These are phyloP conservation scores for Isatis lusitanica DNA, from an alignment of 441 rosid species.

Conservation along the genomic window DNA sequence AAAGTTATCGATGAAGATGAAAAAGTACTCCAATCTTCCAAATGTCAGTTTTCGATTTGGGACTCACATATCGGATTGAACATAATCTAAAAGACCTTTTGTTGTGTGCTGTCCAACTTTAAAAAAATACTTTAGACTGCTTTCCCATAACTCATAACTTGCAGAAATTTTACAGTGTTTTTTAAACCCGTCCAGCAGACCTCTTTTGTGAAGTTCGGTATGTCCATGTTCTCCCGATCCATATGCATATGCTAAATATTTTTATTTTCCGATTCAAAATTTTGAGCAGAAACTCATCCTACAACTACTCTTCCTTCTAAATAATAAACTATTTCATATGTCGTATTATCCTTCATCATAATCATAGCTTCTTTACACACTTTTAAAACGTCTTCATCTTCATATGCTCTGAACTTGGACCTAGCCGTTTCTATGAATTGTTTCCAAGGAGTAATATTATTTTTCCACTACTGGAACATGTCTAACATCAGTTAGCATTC, in stretches of 20 bases:
- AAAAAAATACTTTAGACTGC: neutral
- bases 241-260: neutral
- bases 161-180: too few species aligned
- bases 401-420: neutral
- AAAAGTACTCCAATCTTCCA: neutral
- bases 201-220: too few species aligned
- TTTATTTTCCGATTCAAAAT: too few species aligned
- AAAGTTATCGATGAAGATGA: too few species aligned
- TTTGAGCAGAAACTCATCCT: neutral
- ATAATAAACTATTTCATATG: neutral
- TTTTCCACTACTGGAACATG: neutral
- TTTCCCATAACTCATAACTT: too few species aligned
- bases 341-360: too few species aligned
- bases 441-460: neutral
- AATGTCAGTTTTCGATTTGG: neutral
- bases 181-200: too few species aligned
- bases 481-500: neutral
- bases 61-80: neutral
- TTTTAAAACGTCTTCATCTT: neutral
- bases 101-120: neutral
- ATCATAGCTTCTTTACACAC: neutral
- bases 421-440: neutral
- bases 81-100: neutral
- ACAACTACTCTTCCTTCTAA: neutral
- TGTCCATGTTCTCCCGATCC: neutral